Base-by-base conservation (phyloP, 2,329 filamentous ascomycete species). In the Alternaria dauci region DNA sequence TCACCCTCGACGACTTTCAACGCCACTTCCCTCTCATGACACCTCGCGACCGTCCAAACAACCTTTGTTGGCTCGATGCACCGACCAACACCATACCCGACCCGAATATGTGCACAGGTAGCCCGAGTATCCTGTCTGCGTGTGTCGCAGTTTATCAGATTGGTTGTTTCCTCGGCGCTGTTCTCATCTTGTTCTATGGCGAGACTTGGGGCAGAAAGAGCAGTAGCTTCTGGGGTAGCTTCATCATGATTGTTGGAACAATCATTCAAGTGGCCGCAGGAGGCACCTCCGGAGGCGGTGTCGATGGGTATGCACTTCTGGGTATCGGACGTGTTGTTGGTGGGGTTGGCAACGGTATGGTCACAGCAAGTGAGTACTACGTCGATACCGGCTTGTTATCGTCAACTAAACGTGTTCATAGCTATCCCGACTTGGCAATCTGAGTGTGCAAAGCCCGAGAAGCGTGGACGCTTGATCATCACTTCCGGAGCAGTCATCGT, bases 1-100 rank as follows among this genome's bases (percentile, higher is more conserved):
- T 93, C 55, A 91, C 89, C 6, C 84, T 93, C 72, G 79, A 84
- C 25, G 81, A 83, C 28, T 91, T 90, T 69, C 86, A 12, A 67
- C 64, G 32, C 58, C 68, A 54, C 74, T 80, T 61, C 67, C 76
- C 64, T 23, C 55, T 65, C 16, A 67, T 67, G 66, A 67, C 66
- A 23, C 55, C 63, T 52, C 63, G 30, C 50, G 59, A 48, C 41
- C 61, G 18, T 39, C 54, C 38, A 1, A 67, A 68, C 30, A 47
- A 53, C 2, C 34, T 68, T 2, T 68, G 66, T 55, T 68, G 63
- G 59, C 58, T 57, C 5, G 62, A 68, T 26, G 50, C 66, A 28
- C 63, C 66, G 6, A 20, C 54, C 18, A 56, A 56, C 26, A 56
- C 54, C 23, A 23, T 43, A 5, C 44, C 44, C 9, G 42, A 65